Conservation (phyloP, 257 asterid genomes). For the Plantago elongata region DNA sequence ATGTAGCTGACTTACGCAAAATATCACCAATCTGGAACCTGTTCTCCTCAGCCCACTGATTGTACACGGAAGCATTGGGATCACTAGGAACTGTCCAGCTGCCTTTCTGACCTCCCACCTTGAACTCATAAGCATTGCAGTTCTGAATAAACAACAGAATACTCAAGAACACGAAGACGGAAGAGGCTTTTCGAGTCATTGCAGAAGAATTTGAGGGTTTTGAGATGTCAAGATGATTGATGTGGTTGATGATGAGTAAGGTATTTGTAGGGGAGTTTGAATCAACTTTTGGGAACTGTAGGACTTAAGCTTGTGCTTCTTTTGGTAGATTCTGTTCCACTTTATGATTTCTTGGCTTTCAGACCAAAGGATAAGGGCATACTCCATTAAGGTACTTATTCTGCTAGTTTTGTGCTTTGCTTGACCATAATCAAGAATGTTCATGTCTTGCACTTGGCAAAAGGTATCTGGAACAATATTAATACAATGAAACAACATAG, state of each 20-base stretch:
- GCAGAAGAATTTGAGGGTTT: neutral
- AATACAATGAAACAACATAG: too few relatives aligned
- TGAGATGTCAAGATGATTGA: slow-evolving; percentile 2
- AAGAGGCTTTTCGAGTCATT: slow-evolving; percentile 32
- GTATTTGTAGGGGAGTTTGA: slow-evolving; percentile 42
- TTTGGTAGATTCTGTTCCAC: slow-evolving; percentile 23
- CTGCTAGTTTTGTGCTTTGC: slow-evolving; percentile 42
- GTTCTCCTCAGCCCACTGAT: slow-evolving; percentile 37
- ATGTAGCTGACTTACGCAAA: slow-evolving; percentile 27
- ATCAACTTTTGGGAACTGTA: slow-evolving; percentile 32
- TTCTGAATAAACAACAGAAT: slow-evolving; percentile 33
- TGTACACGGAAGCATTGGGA: slow-evolving; percentile 34
- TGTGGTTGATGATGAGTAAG: slow-evolving; percentile 2
- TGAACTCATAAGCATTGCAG: slow-evolving; percentile 37
- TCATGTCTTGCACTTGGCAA: slow-evolving; percentile 32
- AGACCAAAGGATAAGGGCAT: slow-evolving; percentile 40
- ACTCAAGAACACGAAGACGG: slow-evolving; percentile 20
- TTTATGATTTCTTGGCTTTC: slow-evolving; percentile 37
- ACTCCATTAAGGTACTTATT: slow-evolving; percentile 16
- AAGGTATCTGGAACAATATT: slow-evolving; percentile 25
- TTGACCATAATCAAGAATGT: slow-evolving; percentile 31
- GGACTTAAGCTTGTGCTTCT: slow-evolving; percentile 37
- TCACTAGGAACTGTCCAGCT: slow-evolving; percentile 49
- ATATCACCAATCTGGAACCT: slow-evolving; percentile 38
- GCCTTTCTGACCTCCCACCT: slow-evolving; percentile 44